Evolutionary conservation across 2,329 filamentous ascomycete species (phyloP).

Genomic region (Thielaviopsis euricoi): DNA sequence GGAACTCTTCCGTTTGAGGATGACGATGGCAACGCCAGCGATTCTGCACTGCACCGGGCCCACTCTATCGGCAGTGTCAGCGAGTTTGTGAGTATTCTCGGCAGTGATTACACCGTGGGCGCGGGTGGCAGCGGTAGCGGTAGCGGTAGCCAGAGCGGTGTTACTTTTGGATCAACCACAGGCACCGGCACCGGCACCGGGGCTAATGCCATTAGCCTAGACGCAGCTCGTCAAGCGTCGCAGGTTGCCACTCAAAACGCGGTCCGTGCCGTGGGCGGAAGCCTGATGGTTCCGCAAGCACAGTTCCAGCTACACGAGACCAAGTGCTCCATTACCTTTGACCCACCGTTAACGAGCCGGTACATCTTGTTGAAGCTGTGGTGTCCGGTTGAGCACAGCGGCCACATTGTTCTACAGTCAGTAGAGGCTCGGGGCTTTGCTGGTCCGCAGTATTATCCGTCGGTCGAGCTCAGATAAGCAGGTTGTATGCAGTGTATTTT

Average conservation of each 20-base stretch:
- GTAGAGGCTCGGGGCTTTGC: conserved; percentile 72
- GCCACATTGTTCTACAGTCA: conserved; percentile 61
- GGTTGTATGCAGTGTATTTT: background rate
- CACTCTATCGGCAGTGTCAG: background rate
- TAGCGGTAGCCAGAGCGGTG: background rate
- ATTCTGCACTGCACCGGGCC: conserved; percentile 10
- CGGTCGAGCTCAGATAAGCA: conserved; percentile 38
- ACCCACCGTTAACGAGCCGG: conserved; percentile 63
- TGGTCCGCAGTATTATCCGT: conserved; percentile 48
- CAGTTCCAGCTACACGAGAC: conserved; percentile 71
- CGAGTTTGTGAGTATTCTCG: background rate
- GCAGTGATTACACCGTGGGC: background rate
- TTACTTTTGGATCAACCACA: background rate
- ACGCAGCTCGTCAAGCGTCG: conserved; percentile 3
- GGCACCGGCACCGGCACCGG: conserved; percentile 22
- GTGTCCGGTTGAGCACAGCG: conserved; percentile 51
- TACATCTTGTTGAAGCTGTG: conserved; percentile 84
- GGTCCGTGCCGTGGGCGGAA: conserved; percentile 37
- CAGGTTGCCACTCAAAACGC: conserved; percentile 28
- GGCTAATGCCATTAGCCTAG: conserved; percentile 13
- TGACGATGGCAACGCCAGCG: conserved; percentile 23
- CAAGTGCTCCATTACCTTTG: conserved; percentile 74
- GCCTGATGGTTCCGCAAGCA: conserved; percentile 55
- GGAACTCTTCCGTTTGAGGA: conserved; percentile 39
- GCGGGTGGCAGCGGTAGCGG: background rate